phyloP scores from a whole-genome alignment of 495 filamentous ascomycete genomes.

The Clavariopsis aquatica region DNA sequence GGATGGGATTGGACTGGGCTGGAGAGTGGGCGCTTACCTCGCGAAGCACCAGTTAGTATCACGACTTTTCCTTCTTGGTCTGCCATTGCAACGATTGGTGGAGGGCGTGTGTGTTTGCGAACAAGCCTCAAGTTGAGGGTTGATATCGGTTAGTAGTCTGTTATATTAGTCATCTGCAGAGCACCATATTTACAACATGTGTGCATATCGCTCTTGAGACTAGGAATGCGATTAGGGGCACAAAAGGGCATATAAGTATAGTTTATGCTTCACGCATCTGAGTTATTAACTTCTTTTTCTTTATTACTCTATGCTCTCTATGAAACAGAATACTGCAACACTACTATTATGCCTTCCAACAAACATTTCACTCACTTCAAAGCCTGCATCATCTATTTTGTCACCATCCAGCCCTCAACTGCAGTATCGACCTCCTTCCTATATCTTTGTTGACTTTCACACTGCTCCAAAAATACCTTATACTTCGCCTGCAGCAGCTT shows the following conservation, averaged over 20 bases:
- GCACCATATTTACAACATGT: too few species aligned
- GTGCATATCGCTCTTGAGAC: too few species aligned
- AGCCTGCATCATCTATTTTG: not conserved
- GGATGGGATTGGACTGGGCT: not conserved
- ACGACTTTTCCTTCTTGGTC: conserved; percentile 52
- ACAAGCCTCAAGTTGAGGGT: not conserved
- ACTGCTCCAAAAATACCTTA: conserved; percentile 56
- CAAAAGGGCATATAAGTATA: too few species aligned
- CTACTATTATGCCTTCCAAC: too few species aligned
- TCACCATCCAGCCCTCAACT: conserved; percentile 53
- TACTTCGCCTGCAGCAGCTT: conserved; percentile 83
- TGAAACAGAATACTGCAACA: too few species aligned
- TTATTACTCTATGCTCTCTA: too few species aligned
- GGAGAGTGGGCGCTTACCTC: conserved; percentile 47
- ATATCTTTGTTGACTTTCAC: conserved; percentile 45
- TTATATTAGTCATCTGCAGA: conserved; percentile 12
- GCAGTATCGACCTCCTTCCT: conserved; percentile 49
- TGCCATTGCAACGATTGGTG: conserved; percentile 10
- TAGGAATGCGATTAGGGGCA: too few species aligned
- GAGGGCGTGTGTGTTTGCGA: not conserved
- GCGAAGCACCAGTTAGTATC: conserved; percentile 64
- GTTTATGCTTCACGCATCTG: too few species aligned
- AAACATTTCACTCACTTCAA: too few species aligned
- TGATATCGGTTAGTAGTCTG: not conserved
- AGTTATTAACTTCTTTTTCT: too few species aligned